Conservation (phyloP, 1,284 basidiomycete genomes). For the Marasmius fiardii region DNA sequence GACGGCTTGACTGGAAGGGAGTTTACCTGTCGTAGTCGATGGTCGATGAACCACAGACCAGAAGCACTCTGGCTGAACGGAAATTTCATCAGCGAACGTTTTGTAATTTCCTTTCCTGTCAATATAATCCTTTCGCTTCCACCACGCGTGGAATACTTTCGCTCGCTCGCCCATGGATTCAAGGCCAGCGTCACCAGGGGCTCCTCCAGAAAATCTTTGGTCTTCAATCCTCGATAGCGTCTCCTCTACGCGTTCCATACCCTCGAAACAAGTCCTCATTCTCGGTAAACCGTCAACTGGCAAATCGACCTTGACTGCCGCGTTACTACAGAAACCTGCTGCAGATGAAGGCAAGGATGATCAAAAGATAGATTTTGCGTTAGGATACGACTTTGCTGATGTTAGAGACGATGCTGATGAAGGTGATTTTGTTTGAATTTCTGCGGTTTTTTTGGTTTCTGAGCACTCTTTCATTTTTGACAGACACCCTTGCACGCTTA, state of each 20-base stretch:
- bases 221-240: slow-evolving; percentile 88
- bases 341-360: slow-evolving; percentile 57
- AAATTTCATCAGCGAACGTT: too few relatives aligned
- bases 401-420: slow-evolving; percentile 86
- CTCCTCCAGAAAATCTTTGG: slow-evolving; percentile 81
- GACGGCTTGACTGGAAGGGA: not conserved
- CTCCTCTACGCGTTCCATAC: slow-evolving; percentile 79
- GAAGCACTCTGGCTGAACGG: not conserved
- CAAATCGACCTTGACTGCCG: slow-evolving; percentile 70
- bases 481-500: slow-evolving; percentile 82
- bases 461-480: slow-evolving; percentile 1
- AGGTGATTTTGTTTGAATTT: slow-evolving; percentile 43
- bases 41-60: not conserved
- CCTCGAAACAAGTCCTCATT: slow-evolving; percentile 81
- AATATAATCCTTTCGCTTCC: not conserved
- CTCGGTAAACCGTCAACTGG: slow-evolving; percentile 77
- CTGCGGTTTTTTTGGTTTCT: slow-evolving; percentile 10
- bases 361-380: slow-evolving; percentile 62
- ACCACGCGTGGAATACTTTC: not conserved
- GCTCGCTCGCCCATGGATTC: not conserved
- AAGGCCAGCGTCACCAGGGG: slow-evolving; percentile 2
- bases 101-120: not conserved
- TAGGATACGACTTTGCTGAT: slow-evolving; percentile 87
- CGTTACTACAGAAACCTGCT: slow-evolving; percentile 63
- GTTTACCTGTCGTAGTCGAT: not conserved